Percentiles rank a stretch among this genome's conserved stretches.
Conservation (phyloP, 805 yeast genomes). For the Tetrapisispora phaffii region DNA sequence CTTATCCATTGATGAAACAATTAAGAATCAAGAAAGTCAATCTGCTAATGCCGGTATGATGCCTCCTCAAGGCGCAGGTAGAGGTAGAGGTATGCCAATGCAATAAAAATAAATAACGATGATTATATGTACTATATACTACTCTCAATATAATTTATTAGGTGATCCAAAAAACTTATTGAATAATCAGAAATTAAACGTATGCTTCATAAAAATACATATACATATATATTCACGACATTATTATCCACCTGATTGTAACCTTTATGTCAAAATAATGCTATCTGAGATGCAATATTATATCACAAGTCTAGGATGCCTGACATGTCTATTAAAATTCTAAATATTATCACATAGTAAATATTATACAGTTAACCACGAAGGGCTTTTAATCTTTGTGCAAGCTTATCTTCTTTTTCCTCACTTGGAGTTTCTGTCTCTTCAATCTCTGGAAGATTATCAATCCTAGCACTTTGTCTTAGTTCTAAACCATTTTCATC, state of each 20-base stretch:
- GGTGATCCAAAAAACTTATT: background rate
- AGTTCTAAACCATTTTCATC: constrained; percentile 95
- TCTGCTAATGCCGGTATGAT: constrained; percentile 41
- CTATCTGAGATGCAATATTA: constrained; percentile 1
- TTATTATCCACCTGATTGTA: no score
- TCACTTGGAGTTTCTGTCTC: constrained; percentile 41
- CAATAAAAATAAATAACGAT: constrained; percentile 3
- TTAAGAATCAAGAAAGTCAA: constrained; percentile 58
- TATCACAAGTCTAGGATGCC: no score
- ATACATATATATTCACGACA: no score
- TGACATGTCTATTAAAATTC: background rate
- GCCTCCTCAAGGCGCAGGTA: constrained; percentile 52
- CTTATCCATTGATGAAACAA: constrained; percentile 92
- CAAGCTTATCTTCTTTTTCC: constrained; percentile 78
- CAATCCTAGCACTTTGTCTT: constrained; percentile 61
- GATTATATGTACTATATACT: constrained; percentile 5
- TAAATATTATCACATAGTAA: background rate
- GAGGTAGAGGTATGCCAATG: constrained; percentile 59
- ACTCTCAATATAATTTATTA: constrained; percentile 1
- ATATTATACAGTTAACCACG: constrained; percentile 34
- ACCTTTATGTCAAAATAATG: no score
- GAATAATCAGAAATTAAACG: background rate
- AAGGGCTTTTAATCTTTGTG: constrained; percentile 81
- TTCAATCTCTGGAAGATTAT: constrained; percentile 44
- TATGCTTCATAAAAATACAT: no score